Base-by-base conservation (phyloP, 2,329 filamentous ascomycete species). In the Fusarium mundagurra region DNA sequence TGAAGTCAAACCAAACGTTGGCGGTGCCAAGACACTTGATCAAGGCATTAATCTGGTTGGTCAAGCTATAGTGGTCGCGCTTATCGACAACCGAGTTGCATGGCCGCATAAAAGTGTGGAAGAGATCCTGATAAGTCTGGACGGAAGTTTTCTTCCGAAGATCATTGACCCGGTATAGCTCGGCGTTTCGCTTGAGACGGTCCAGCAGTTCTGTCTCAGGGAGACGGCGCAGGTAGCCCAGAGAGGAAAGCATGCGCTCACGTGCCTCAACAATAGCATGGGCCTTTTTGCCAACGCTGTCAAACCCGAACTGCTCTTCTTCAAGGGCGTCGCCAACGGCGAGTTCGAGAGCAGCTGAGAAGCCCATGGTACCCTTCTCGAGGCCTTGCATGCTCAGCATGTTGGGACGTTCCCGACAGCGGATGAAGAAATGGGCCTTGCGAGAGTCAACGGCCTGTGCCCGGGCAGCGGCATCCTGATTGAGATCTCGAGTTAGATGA, bases 1-100 rank as follows among this genome's bases (percentile, higher is more conserved):
- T 92, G 73, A 94, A 92, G 81, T 94, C 92, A 59, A 92, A 88
- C 92, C 92, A 94, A 51, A 93, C 88, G 64, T 92, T 91, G 61
- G 90, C 87, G 13, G 89, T 84, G 1, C 88, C 89, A 50, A 94
- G 85, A 16, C 92, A 88, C 78, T 90, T 90, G 51, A 94, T 86
- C 24, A 94, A 83, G 8, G 90, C 88, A 73, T 91, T 86, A 64
- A 94, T 93, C 78, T 94, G 92, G 41, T 93, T 90, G 48, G 91
- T 87, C 27, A 94, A 83, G 61, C 92, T 89, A 76, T 89, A 88
- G 9, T 88, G 89, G 76, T 92, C 88, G 36, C 86, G 84, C 78
- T 84, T 87, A 82, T 89, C 91, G 69, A 88, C 88, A 65, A 87
- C 86, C 73, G 83, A 87, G 57, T 84, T 88, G 50, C 88, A 87